These are phyloP conservation scores for Eucalyptus marginata DNA, from an alignment of 345 rosid genomes.

Conservation along the genomic window DNA sequence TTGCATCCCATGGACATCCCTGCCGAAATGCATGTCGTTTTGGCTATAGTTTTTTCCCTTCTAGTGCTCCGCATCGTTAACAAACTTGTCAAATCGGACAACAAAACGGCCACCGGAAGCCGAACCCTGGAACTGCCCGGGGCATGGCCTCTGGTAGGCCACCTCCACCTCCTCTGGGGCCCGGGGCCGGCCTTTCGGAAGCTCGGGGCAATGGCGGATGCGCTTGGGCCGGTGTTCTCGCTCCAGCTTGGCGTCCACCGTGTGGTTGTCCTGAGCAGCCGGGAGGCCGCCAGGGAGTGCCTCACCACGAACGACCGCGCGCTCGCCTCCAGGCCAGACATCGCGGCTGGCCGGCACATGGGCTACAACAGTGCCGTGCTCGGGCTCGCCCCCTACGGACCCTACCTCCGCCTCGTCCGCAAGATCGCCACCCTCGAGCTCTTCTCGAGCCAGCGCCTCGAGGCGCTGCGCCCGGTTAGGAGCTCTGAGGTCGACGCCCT, in stretches of 20 bases:
- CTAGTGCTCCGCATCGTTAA: neutral
- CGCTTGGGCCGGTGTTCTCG: neutral
- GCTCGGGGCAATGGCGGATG: neutral
- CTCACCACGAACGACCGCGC: neutral
- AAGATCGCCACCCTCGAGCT: neutral
- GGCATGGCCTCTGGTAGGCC: conserved; percentile 4
- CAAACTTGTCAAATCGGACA: neutral
- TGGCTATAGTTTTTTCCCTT: neutral
- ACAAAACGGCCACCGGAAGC: neutral
- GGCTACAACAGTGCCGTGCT: neutral
- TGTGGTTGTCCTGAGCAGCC: neutral
- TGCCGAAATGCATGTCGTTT: neutral
- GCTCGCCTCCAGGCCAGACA: neutral
- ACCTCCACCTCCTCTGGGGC: conserved; percentile 1
- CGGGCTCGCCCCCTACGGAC: neutral
- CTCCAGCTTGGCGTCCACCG: neutral
- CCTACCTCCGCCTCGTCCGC: neutral
- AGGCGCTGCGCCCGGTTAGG: neutral
- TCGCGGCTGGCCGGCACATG: neutral
- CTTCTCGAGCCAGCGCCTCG: neutral
- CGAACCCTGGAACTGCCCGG: neutral
- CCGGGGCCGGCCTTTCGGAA: neutral
- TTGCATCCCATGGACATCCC: neutral
- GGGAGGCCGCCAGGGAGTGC: neutral
- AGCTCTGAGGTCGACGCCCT: neutral